Conservation (phyloP, 2,329 filamentous ascomycete genomes). For the Lecanoromycetidae sp. region DNA sequence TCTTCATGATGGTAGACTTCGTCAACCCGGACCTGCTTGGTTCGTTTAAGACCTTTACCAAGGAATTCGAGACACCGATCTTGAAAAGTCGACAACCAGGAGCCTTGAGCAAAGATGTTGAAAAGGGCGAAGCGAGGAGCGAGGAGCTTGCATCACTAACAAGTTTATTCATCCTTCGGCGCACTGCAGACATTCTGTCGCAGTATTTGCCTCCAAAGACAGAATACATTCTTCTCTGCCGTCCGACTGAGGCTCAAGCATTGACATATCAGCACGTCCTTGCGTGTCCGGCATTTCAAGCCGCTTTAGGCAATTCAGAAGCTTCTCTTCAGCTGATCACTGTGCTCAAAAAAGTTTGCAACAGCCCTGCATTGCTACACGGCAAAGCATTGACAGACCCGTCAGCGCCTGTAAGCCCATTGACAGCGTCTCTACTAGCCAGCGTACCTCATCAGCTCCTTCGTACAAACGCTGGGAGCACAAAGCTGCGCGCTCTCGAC, state of each 20-base stretch:
- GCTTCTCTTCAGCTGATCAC: constrained; percentile 57
- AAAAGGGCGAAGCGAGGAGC: constrained; percentile 50
- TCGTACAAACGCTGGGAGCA: constrained; percentile 45
- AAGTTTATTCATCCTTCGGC: constrained; percentile 51
- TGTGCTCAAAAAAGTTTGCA: constrained; percentile 62
- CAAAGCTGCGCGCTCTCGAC: constrained; percentile 57
- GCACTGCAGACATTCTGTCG: constrained; percentile 53
- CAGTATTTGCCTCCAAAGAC: constrained; percentile 56
- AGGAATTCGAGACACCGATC: constrained; percentile 53
- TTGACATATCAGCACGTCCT: constrained; percentile 52
- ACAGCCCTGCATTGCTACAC: constrained; percentile 52
- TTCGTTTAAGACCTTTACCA: constrained; percentile 50
- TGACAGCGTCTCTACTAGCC: constrained; percentile 37
- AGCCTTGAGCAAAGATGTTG: constrained; percentile 47
- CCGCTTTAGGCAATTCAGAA: constrained; percentile 49
- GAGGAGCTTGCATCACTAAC: constrained; percentile 50
- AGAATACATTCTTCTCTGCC: constrained; percentile 55
- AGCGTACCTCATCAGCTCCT: constrained; percentile 45
- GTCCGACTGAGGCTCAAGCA: constrained; percentile 48
- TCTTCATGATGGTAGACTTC: constrained; percentile 56
- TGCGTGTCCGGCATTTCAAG: constrained; percentile 51
- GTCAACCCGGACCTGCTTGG: constrained; percentile 55
- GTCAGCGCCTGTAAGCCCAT: constrained; percentile 37
- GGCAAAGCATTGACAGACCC: constrained; percentile 36
- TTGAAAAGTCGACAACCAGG: constrained; percentile 52